These are phyloP conservation scores for Acanthamoeba quina DNA, from an alignment of 208 protist genomes.

Conservation along the genomic window DNA sequence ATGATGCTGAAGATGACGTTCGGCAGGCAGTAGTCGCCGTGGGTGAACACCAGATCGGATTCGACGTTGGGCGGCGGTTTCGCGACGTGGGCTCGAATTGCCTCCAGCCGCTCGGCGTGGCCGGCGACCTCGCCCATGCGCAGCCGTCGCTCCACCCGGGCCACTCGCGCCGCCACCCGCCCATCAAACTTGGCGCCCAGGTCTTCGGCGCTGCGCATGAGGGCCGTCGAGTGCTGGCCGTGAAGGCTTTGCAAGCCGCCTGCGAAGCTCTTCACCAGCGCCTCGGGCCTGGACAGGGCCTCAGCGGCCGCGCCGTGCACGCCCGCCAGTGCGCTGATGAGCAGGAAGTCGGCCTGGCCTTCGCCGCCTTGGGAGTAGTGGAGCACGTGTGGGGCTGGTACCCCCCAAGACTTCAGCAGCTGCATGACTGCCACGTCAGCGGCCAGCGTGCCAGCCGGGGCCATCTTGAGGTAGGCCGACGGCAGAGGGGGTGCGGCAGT, in stretches of 20 bases:
- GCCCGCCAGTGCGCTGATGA: neutral
- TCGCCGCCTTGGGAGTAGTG: neutral
- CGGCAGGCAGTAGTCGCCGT: slow-evolving; percentile 3
- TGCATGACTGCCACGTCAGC: neutral
- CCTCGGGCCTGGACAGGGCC: neutral
- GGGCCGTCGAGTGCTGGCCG: neutral
- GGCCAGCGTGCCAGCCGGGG: neutral
- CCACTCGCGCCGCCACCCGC: neutral
- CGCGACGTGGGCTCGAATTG: neutral
- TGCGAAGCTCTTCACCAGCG: neutral
- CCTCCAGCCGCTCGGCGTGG: neutral
- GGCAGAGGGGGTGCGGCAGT: neutral
- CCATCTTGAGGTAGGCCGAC: slow-evolving; percentile 8
- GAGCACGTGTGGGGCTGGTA: neutral
- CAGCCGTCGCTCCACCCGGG: neutral
- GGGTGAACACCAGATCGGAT: neutral
- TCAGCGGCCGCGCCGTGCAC: neutral
- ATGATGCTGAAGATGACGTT: neutral
- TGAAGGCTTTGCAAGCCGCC: neutral
- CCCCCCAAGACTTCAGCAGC: neutral
- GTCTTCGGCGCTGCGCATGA: neutral
- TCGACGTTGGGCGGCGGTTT: neutral
- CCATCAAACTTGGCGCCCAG: neutral
- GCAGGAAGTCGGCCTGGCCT: neutral
- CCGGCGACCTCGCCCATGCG: neutral